phyloP scores from a whole-genome alignment of 2,329 filamentous ascomycete genomes.

The Colletotrichum tropicale region DNA sequence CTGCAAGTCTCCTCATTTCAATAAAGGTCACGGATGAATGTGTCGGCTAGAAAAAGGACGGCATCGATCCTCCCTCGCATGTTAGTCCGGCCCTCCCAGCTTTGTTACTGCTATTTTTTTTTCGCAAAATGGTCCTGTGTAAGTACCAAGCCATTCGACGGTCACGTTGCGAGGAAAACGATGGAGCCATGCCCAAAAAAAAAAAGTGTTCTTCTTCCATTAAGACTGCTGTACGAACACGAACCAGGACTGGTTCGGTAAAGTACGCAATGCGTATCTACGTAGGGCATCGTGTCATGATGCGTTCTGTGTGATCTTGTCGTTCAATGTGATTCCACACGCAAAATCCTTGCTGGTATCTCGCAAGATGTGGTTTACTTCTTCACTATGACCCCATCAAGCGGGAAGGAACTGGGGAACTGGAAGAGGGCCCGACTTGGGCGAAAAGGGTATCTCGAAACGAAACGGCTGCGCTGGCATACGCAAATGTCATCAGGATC shows the following conservation, averaged over 20 bases:
- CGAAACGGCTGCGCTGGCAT: background rate
- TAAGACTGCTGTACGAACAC: background rate
- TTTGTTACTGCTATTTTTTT: background rate
- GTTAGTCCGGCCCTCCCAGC: background rate
- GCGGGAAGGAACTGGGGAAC: background rate
- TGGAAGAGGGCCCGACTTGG: background rate
- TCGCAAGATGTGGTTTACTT: background rate
- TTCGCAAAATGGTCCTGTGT: background rate
- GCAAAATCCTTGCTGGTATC: background rate
- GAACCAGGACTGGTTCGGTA: background rate
- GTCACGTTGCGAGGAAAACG: background rate
- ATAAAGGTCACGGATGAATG: background rate
- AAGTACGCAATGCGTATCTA: background rate
- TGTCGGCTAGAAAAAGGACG: background rate
- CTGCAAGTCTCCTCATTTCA: background rate
- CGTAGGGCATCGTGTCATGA: background rate
- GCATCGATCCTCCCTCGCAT: background rate
- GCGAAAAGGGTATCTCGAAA: slow-evolving; percentile 10
- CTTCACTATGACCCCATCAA: background rate
- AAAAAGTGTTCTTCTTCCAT: background rate
- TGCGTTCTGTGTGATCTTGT: background rate
- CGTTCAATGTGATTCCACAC: background rate
- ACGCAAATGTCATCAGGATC: background rate
- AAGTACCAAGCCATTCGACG: background rate
- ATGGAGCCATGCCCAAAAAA: background rate